phyloP scores from a whole-genome alignment of 2,329 filamentous ascomycete species.

The Colletotrichum spinosum region DNA sequence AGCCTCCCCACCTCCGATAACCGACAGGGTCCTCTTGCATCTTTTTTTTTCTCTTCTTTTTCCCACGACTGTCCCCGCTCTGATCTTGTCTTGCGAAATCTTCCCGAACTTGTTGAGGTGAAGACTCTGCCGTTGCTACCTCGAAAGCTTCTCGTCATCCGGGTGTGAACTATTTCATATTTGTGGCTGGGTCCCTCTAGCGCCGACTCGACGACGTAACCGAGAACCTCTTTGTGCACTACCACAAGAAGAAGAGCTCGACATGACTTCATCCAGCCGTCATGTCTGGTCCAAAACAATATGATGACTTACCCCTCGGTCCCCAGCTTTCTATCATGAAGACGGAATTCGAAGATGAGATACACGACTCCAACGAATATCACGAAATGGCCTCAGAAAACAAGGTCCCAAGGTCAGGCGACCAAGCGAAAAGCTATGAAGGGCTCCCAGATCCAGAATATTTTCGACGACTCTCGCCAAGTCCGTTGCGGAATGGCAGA shows the following conservation, averaged over 20 bases:
- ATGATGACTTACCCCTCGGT: conserved; percentile 40
- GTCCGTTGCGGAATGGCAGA: conserved; percentile 48
- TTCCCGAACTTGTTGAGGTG: background rate
- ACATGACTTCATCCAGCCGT: conserved; percentile 24
- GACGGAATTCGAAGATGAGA: conserved; percentile 39
- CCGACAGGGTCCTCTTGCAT: conserved; percentile 10
- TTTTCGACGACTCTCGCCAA: conserved; percentile 54
- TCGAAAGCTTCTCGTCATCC: no score
- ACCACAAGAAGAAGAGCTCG: background rate
- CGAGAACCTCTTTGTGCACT: background rate
- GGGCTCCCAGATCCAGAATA: conserved; percentile 45
- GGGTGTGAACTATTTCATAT: no score
- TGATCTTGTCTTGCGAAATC: no score
- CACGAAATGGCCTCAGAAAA: conserved; percentile 43
- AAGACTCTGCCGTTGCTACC: background rate
- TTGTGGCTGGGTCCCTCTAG: no score
- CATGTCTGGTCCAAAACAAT: conserved; percentile 39
- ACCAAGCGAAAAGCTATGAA: conserved; percentile 36
- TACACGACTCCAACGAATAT: conserved; percentile 42
- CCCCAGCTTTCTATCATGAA: conserved; percentile 37
- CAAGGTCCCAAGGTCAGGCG: conserved; percentile 39
- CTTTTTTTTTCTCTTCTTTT: background rate
- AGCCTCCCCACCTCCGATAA: conserved; percentile 23
- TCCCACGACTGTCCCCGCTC: no score
- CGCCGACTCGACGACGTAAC: background rate